These are phyloP conservation scores for Sclerotiophoma versabilis DNA, from an alignment of 2,329 filamentous ascomycete species.

Conservation along the genomic window DNA sequence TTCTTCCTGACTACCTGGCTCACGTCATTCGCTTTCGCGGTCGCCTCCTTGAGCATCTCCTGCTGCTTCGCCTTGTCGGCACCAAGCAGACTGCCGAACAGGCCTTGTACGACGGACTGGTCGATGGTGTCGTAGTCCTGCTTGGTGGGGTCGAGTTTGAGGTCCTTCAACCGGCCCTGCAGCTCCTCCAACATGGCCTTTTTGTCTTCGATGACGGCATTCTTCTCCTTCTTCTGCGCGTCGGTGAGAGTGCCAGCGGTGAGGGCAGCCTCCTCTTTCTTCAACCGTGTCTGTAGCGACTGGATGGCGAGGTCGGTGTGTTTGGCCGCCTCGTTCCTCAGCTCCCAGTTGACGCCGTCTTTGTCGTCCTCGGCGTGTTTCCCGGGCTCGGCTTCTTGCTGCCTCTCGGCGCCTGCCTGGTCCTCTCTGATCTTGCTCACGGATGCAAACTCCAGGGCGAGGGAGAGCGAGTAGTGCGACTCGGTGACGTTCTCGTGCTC, in stretches of 20 bases:
- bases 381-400: conserved; percentile 41
- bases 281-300: conserved; percentile 74
- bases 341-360: conserved; percentile 68
- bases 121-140: conserved; percentile 51
- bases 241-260: conserved; percentile 55
- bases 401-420: conserved; percentile 47
- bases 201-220: conserved; percentile 69
- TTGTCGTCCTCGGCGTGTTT: conserved; percentile 49
- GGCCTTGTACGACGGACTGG: conserved; percentile 61
- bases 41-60: conserved; percentile 73
- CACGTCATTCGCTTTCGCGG: conserved; percentile 76
- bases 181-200: conserved; percentile 82
- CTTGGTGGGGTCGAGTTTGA: conserved; percentile 66
- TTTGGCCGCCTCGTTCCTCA: conserved; percentile 73
- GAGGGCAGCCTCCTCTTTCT: conserved; percentile 72
- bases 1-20: conserved; percentile 76
- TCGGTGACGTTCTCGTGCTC: conserved; percentile 90
- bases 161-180: conserved; percentile 68
- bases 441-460: conserved; percentile 92
- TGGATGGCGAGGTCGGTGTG: conserved; percentile 78
- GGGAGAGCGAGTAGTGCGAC: conserved; percentile 93
- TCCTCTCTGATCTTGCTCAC: conserved; percentile 69
- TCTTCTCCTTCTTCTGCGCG: conserved; percentile 70
- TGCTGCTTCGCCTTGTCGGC: conserved; percentile 67
- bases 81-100: conserved; percentile 70